Percentiles rank a stretch among this genome's conserved stretches.
Conservation (phyloP, 495 filamentous ascomycete species). For the Poronia punctata region DNA sequence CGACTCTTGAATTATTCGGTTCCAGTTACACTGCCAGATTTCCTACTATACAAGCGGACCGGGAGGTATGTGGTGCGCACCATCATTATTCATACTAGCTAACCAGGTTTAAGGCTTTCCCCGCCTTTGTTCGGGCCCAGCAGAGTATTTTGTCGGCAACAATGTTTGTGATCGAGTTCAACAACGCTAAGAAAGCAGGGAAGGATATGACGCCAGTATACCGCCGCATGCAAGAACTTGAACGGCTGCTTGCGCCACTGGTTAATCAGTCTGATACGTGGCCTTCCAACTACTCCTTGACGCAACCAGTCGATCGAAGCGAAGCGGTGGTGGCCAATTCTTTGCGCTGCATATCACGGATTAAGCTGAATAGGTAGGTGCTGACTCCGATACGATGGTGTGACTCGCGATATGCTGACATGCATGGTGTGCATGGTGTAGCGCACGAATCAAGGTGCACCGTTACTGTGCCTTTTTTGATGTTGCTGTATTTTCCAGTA, state of each 20-base stretch:
- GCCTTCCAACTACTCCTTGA: slow-evolving; percentile 29
- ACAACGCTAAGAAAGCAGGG: slow-evolving; percentile 25
- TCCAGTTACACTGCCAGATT: slow-evolving; percentile 51
- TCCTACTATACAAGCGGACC: slow-evolving; percentile 45
- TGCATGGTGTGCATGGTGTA: slow-evolving; percentile 22
- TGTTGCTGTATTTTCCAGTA: slow-evolving; percentile 51
- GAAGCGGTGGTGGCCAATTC: slow-evolving; percentile 44
- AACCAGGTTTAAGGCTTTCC: slow-evolving; percentile 38
- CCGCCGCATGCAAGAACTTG: slow-evolving; percentile 50
- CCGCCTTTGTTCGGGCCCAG: slow-evolving; percentile 49
- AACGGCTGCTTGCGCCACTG: slow-evolving; percentile 43
- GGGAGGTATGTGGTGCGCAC: slow-evolving; percentile 36
- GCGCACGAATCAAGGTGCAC: slow-evolving; percentile 55
- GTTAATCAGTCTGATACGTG: slow-evolving; percentile 41
- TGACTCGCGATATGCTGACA: slow-evolving; percentile 11
- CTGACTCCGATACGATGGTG: too few species aligned
- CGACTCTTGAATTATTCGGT: slow-evolving; percentile 48
- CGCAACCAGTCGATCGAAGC: slow-evolving; percentile 32
- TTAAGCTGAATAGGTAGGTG: slow-evolving; percentile 56
- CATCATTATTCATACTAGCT: slow-evolving; percentile 1
- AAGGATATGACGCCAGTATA: slow-evolving; percentile 45
- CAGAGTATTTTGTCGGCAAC: slow-evolving; percentile 50
- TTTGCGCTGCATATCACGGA: slow-evolving; percentile 48
- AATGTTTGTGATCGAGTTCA: slow-evolving; percentile 44
- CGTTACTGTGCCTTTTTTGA: slow-evolving; percentile 56